Base-by-base conservation (phyloP, 2,329 filamentous ascomycete genomes). In the Penicillium sp. region DNA sequence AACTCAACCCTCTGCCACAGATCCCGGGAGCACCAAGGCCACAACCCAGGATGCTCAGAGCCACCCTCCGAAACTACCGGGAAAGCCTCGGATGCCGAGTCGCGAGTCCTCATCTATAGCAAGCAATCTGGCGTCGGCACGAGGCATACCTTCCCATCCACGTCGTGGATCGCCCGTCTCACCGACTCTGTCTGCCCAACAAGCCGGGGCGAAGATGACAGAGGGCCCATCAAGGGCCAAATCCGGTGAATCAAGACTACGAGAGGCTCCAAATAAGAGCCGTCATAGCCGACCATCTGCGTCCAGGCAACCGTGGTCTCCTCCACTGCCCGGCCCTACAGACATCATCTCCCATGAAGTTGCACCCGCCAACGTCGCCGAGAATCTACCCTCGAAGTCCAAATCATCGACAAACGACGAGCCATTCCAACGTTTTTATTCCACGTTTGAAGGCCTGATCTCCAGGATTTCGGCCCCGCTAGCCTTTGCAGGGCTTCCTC, bases 371-470 rank as follows among this genome's bases (percentile, higher is more conserved):
- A 59, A 68, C 38, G 41, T 62, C 2, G 61, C 62, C n/a, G 67
- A 72, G 42, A 25, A 57, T 3, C 31, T 53, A 33, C 56, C 42
- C 18, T 45, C 43, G 8, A 60, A 54, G 23, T 45, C 56, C 28
- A 58, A 51, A 27, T 55, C 53, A 20, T 54, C 66, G 10, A 40
- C 59, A 6, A 63, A 72, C 1, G 89, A 95, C 28, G 90, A 92
- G 49, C 86, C 88, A 5, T 98, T 96, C 66, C 82, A 88, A 6
- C 83, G 84, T 46, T 98, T 97, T 72, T 98, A 97, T 72, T 91
- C 81, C 50, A 90, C 89, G 1, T 95, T 96, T 63, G 90, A 91
- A 47, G 89, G 81, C 46, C 81, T 96, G 42, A 88, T 97, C 64
- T 93, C 89, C 53, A 87, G 86, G 60, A 81, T 97, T 10, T 95